Conservation (phyloP, 176 grass and related monocot species). For the Paspalum vaginatum region DNA sequence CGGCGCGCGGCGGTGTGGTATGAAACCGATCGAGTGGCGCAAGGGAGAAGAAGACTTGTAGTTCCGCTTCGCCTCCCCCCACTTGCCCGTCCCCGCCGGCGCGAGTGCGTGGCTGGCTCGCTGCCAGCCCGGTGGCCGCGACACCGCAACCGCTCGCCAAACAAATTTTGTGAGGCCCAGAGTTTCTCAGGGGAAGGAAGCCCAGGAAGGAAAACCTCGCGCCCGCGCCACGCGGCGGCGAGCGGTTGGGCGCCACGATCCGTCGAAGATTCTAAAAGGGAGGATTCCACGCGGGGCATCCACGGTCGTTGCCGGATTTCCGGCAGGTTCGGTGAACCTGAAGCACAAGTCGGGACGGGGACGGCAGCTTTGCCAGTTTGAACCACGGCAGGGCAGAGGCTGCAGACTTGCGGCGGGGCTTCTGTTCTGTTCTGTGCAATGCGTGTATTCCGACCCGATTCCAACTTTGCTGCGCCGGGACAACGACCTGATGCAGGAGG, state of each 20-base stretch:
- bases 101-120: slow-evolving; percentile 4
- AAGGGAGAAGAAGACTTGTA: slow-evolving; percentile 17
- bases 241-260: background rate
- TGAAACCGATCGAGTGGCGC: slow-evolving; percentile 29
- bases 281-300: too few species aligned
- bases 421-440: too few species aligned
- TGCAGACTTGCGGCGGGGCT: too few species aligned
- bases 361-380: background rate
- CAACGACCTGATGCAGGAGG: too few species aligned
- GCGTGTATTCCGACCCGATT: too few species aligned
- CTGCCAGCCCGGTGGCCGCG: background rate
- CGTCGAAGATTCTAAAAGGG: slow-evolving; percentile 11
- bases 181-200: background rate
- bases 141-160: slow-evolving; percentile 34
- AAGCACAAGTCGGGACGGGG: slow-evolving; percentile 1
- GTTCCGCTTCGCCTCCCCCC: background rate
- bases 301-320: too few species aligned
- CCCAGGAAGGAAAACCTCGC: background rate
- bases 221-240: background rate
- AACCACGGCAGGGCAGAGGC: too few species aligned
- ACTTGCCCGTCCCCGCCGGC: background rate
- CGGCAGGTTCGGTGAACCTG: slow-evolving; percentile 36
- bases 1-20: background rate
- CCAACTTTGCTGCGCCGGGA: too few species aligned
- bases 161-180: slow-evolving; percentile 50